Base-by-base conservation (phyloP, 2,329 filamentous ascomycete species). In the Falciphora oryzae region DNA sequence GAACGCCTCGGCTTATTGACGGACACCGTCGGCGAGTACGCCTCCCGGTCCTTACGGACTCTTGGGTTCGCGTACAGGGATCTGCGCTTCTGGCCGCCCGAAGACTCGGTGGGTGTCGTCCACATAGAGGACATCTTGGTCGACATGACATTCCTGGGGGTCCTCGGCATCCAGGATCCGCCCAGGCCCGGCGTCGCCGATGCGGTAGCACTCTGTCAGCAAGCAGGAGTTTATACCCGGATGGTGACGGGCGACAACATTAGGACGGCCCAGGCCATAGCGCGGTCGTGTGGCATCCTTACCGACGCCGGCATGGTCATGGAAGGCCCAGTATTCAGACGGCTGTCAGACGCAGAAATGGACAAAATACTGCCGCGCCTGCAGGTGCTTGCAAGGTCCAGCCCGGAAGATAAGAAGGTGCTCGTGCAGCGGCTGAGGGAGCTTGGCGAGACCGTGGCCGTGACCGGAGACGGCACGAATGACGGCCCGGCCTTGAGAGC, bases 381-480 rank as follows among this genome's bases (percentile, higher is more conserved):
- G 14, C 87, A 89, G 71, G 89, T 92, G 13, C 79, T 92, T 66
- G 89, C 89, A 16, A 79, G 89, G 65, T 92, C 89, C 2, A 90
- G 87, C 66, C 89, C 89, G 7, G 88, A 91, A 69, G 89, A 92
- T 73, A 92, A 92, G 77, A 86, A 87, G 63, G 85, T 89, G 27
- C 78, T 92, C 59, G 89, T 92, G 32, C 85, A 85, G 72, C 82
- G 85, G 65, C 81, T 92, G 67, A 90, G 89, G 75, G 87, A 87
- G 66, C 81, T 88, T 72, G 86, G 86, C 57, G 89, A 93, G 73
- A 92, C 87, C 25, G 90, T 93, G 63, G 90, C 90, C 60, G 90
- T 93, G 11, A 93, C 90, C 50, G 90, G 90, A 68, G 90, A 93
- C 70, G 90, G 90, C 65, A 93, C 90, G 69, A 93, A 93, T 73